Base-by-base conservation (phyloP, 2,329 filamentous ascomycete species). In the Microcera coccophila region DNA sequence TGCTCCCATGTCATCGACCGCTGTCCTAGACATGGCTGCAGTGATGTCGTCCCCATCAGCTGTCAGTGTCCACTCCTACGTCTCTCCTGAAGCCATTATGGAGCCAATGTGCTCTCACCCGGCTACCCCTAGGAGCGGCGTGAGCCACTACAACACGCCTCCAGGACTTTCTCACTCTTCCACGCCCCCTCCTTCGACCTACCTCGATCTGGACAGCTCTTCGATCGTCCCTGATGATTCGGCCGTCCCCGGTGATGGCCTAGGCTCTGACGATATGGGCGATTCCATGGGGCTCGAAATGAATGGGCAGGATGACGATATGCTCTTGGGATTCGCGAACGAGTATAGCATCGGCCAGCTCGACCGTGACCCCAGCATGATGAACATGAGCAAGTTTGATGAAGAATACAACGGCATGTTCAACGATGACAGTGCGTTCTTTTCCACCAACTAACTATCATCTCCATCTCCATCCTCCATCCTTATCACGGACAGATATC, bases 111-210 rank as follows among this genome's bases (percentile, higher is more conserved):
- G 62, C 4, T 65, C 69, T 19, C 65, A 69, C 36, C 64, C 71
- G 2, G 57, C 55, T 7, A 76, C 76, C 9, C 75, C 77, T 28
- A n/a, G n/a, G 63, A 77, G 73, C 57, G 60, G 63, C 4, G 60
- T 62, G 15, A 77, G 76, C 61, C 71, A 74, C 43, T 77, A 73
- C 61, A 77, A 75, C 61, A 78, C 78, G 3, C 76, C 78, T 4
- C 79, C 79, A 1, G 78, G 76, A 47, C 72, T 82, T 21, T 81
- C 78, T n/a, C 73, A 78, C 46, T 78, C 78, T 17, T 77, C 76
- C 12, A 81, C 79, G 18, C 78, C 78, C 4, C 74, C 74, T 20
- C 64, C 71, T 5, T 55, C 59, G n/a, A 68, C 64, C 34, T 75
- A 70, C 59, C 78, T 75, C 52, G 68, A 75, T 32, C 59, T 69